Conservation (phyloP, 2,329 filamentous ascomycete species). For the Microascus cirrosus region DNA sequence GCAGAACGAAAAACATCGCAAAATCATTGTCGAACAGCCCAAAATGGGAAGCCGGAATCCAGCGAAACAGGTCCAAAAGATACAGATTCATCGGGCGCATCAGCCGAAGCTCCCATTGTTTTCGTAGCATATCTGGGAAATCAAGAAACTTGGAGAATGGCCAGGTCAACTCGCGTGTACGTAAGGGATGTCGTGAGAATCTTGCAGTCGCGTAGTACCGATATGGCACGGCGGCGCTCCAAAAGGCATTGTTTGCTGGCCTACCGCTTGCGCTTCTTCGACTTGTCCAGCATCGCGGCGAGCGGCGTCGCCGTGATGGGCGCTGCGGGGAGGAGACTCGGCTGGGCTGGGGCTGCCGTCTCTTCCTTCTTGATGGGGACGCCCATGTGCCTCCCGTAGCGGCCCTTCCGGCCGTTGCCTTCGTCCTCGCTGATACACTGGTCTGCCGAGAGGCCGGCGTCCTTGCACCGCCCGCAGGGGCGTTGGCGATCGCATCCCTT, state of each 20-base stretch:
- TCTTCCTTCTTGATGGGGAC: slow-evolving; percentile 52
- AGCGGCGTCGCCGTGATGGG: slow-evolving; percentile 22
- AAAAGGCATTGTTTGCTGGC: background rate
- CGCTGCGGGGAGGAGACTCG: slow-evolving; percentile 28
- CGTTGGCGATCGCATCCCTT: slow-evolving; percentile 97
- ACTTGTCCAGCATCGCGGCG: slow-evolving; percentile 34
- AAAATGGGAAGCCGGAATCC: background rate
- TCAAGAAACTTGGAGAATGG: background rate
- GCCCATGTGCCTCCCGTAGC: slow-evolving; percentile 68
- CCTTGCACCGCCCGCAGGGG: slow-evolving; percentile 88
- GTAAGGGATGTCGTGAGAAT: background rate
- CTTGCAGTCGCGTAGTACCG: background rate
- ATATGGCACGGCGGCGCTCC: background rate
- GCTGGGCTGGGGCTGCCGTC: slow-evolving; percentile 20
- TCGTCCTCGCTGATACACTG: slow-evolving; percentile 97
- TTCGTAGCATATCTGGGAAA: background rate
- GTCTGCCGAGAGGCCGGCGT: slow-evolving; percentile 86
- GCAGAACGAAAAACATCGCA: background rate
- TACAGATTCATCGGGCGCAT: background rate
- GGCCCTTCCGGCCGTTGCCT: slow-evolving; percentile 90
- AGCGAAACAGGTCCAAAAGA: background rate
- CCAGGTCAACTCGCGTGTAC: background rate
- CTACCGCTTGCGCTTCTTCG: slow-evolving; percentile 52
- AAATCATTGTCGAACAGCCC: background rate
- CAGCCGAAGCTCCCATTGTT: background rate